Conservation (phyloP, 192 early-diverging fungal species). For the Umbelopsis sp. region DNA sequence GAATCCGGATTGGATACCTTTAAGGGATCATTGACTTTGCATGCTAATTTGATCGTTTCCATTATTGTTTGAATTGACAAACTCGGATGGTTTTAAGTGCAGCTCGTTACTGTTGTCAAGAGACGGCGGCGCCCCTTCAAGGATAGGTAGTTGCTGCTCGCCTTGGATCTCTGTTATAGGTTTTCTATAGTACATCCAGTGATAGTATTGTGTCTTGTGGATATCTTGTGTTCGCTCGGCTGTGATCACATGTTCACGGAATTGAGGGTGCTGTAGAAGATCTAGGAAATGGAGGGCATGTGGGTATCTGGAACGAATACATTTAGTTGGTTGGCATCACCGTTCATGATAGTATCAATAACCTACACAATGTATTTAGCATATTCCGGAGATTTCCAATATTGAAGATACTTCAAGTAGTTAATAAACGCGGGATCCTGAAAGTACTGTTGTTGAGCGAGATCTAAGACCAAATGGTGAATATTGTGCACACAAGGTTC, state of each 20-base stretch:
- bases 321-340: neutral
- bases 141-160: neutral
- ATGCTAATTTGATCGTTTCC: neutral
- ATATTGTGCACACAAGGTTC: neutral
- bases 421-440: slow-evolving; percentile 83
- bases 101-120: neutral
- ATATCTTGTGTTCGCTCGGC: slow-evolving; percentile 72
- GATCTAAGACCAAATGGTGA: slow-evolving; percentile 34
- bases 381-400: slow-evolving; percentile 90
- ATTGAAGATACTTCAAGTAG: slow-evolving; percentile 89
- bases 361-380: slow-evolving; percentile 83
- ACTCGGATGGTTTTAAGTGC: slow-evolving; percentile 2
- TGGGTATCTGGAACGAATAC: slow-evolving; percentile 68
- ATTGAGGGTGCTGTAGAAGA: slow-evolving; percentile 78
- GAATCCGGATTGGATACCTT: neutral
- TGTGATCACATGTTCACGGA: slow-evolving; percentile 75
- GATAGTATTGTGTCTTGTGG: slow-evolving; percentile 79
- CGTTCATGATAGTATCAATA: neutral
- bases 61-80: neutral
- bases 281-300: slow-evolving; percentile 86
- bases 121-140: neutral
- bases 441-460: slow-evolving; percentile 89
- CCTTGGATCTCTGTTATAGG: slow-evolving; percentile 18
- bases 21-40: neutral
- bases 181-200: slow-evolving; percentile 67